A percentile compares a stretch with the other conserved stretches of the same genome.
Conservation (phyloP, 306 rosid genomes). For the Trifolium pratense region DNA sequence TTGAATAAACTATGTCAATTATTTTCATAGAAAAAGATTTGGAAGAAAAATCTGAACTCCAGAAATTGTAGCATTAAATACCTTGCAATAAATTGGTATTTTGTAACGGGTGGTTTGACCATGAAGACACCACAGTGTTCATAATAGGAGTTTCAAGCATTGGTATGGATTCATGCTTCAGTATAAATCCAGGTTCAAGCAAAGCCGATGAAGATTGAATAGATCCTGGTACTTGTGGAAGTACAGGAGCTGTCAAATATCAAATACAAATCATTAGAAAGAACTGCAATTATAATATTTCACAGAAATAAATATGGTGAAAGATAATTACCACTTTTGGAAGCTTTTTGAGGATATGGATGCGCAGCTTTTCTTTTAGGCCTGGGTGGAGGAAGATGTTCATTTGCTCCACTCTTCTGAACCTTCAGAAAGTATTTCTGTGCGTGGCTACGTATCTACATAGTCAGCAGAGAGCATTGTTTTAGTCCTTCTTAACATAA, state of each 20-base stretch:
- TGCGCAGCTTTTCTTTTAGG: constrained; percentile 96
- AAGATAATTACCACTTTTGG: constrained; percentile 66
- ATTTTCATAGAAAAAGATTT: not conserved
- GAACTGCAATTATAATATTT: constrained; percentile 5
- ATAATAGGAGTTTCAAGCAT: constrained; percentile 58
- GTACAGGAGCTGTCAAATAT: constrained; percentile 57
- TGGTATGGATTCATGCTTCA: constrained; percentile 65
- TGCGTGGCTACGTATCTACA: constrained; percentile 95
- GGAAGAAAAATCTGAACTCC: constrained; percentile 18
- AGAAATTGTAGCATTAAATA: constrained; percentile 46
- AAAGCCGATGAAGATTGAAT: constrained; percentile 70
- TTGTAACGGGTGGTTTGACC: constrained; percentile 64
- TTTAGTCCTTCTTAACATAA: constrained; percentile 20
- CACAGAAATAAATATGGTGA: too few species aligned
- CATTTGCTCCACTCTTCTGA: constrained; percentile 89
- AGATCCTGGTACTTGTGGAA: constrained; percentile 63
- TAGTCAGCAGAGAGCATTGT: constrained; percentile 8
- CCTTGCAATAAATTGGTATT: constrained; percentile 55
- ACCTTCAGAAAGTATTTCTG: constrained; percentile 94
- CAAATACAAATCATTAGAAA: constrained; percentile 42
- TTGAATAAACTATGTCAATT: not conserved
- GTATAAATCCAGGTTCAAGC: constrained; percentile 65
- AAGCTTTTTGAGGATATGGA: constrained; percentile 98
- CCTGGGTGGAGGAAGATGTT: constrained; percentile 97
- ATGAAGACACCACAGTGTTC: constrained; percentile 59